phyloP scores from a whole-genome alignment of 768 basidiomycete genomes.

The Lepiota brunneoincarnata region DNA sequence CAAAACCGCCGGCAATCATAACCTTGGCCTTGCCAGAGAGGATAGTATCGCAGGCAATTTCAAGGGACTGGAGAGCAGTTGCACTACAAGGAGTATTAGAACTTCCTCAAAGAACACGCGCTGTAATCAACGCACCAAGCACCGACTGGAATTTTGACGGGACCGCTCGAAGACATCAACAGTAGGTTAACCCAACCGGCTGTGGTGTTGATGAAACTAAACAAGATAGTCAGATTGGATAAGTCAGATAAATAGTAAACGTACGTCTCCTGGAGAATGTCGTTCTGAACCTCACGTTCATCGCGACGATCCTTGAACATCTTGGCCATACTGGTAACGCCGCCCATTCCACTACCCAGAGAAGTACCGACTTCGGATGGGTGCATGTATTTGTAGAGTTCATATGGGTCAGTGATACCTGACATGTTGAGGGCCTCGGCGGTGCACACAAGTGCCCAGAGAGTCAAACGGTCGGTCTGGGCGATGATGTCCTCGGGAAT shows the following conservation, averaged over 20 bases:
- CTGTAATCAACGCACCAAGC: slow-evolving; percentile 70
- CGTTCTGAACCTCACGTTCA: slow-evolving; percentile 97
- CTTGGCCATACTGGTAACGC: slow-evolving; percentile 81
- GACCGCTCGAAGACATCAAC: slow-evolving; percentile 92
- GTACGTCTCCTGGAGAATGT: slow-evolving; percentile 96
- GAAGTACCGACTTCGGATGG: slow-evolving; percentile 95
- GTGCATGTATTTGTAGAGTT: slow-evolving; percentile 95
- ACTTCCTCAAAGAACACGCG: slow-evolving; percentile 8
- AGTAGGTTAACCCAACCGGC: slow-evolving; percentile 98
- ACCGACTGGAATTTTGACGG: slow-evolving; percentile 98
- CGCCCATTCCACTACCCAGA: slow-evolving; percentile 98
- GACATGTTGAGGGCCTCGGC: slow-evolving; percentile 96
- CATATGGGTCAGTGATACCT: slow-evolving; percentile 97
- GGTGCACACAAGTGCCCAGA: slow-evolving; percentile 94
- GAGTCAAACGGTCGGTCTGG: slow-evolving; percentile 87
- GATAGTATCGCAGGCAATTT: slow-evolving; percentile 97
- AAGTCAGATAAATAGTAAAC: slow-evolving; percentile 26
- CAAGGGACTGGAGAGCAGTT: slow-evolving; percentile 95
- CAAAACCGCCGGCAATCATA: slow-evolving; percentile 99
- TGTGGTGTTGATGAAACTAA: slow-evolving; percentile 97
- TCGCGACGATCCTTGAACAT: slow-evolving; percentile 99
- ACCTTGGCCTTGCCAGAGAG: slow-evolving; percentile 96
- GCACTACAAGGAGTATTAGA: slow-evolving; percentile 49
- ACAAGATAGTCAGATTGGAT: slow-evolving; percentile 7
- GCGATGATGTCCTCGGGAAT: slow-evolving; percentile 95